Evolutionary conservation across 192 early-diverging fungal species (phyloP).

Genomic region (Coemansia sp.): DNA sequence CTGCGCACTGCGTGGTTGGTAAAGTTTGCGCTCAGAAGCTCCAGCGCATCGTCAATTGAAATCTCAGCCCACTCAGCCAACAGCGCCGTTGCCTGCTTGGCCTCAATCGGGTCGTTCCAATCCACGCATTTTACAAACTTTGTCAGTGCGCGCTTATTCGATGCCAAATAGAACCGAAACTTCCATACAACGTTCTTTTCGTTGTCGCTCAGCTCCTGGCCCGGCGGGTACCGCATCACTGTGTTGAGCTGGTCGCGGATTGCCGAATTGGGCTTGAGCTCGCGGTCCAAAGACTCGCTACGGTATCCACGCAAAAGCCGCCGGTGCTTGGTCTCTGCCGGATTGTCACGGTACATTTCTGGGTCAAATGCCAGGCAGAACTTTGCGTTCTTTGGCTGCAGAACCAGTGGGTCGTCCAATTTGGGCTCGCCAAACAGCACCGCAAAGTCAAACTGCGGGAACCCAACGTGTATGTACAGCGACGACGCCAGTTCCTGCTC

Average conservation of each 20-base stretch:
- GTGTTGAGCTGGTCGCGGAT: conserved; percentile 93
- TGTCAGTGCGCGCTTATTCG: conserved; percentile 92
- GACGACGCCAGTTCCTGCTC: conserved; percentile 54
- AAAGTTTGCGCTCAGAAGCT: conserved; percentile 88
- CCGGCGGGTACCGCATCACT: conserved; percentile 91
- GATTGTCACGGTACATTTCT: conserved; percentile 88
- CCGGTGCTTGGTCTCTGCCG: conserved; percentile 92
- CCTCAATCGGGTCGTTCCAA: conserved; percentile 91
- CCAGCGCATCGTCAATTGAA: conserved; percentile 93
- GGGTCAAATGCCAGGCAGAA: conserved; percentile 73
- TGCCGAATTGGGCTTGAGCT: conserved; percentile 96
- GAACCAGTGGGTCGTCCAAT: conserved; percentile 43
- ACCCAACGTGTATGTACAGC: conserved; percentile 79
- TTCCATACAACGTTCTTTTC: conserved; percentile 99
- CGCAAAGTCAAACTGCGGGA: conserved; percentile 96
- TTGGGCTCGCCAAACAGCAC: conserved; percentile 83
- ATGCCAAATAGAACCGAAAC: conserved; percentile 91
- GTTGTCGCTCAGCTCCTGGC: conserved; percentile 74
- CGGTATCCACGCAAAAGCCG: conserved; percentile 85
- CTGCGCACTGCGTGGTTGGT: conserved; percentile 76
- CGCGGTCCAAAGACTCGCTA: conserved; percentile 85
- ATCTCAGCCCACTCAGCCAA: conserved; percentile 87
- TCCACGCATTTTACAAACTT: conserved; percentile 97
- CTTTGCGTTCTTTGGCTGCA: conserved; percentile 35
- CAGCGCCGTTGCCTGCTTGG: conserved; percentile 87